Evolutionary conservation across 2,329 filamentous ascomycete species (phyloP).

Genomic region (Orbilia oligospora): DNA sequence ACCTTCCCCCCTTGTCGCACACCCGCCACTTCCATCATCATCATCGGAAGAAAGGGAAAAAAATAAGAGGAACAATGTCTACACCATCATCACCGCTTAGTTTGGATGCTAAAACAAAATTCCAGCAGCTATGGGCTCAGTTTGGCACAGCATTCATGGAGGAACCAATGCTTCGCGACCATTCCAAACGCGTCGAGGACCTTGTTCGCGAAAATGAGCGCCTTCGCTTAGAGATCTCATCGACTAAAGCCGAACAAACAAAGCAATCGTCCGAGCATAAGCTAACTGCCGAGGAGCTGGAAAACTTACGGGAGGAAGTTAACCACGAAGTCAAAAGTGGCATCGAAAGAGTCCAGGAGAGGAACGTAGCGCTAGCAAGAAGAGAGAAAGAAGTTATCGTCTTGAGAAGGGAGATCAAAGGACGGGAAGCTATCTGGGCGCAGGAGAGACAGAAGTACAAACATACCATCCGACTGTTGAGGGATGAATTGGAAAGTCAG

Average conservation of each 20-base stretch:
- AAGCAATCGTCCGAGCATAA: slow-evolving; percentile 35
- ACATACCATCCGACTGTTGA: slow-evolving; percentile 42
- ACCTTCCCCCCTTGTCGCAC: background rate
- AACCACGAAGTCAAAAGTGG: slow-evolving; percentile 54
- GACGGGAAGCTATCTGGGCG: slow-evolving; percentile 27
- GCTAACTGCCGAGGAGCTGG: slow-evolving; percentile 35
- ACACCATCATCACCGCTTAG: slow-evolving; percentile 48
- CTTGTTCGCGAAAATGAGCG: slow-evolving; percentile 60
- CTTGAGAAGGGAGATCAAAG: slow-evolving; percentile 20
- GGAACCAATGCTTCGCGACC: slow-evolving; percentile 58
- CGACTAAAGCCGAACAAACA: slow-evolving; percentile 25
- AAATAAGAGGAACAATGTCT: slow-evolving; percentile 35
- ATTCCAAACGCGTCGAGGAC: slow-evolving; percentile 60
- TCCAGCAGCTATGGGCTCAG: slow-evolving; percentile 59
- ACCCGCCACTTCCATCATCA: background rate
- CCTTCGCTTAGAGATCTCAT: slow-evolving; percentile 46
- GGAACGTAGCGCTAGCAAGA: slow-evolving; percentile 41
- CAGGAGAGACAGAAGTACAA: slow-evolving; percentile 45
- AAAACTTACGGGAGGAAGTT: slow-evolving; percentile 44
- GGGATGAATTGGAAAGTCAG: slow-evolving; percentile 39
- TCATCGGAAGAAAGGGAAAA: background rate
- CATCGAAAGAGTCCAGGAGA: slow-evolving; percentile 56
- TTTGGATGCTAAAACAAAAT: slow-evolving; percentile 60
- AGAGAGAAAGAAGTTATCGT: slow-evolving; percentile 41
- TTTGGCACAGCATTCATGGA: slow-evolving; percentile 58